These are phyloP conservation scores for Aspergillus luchuensis DNA, from an alignment of 2,329 filamentous ascomycete genomes.

Conservation along the genomic window DNA sequence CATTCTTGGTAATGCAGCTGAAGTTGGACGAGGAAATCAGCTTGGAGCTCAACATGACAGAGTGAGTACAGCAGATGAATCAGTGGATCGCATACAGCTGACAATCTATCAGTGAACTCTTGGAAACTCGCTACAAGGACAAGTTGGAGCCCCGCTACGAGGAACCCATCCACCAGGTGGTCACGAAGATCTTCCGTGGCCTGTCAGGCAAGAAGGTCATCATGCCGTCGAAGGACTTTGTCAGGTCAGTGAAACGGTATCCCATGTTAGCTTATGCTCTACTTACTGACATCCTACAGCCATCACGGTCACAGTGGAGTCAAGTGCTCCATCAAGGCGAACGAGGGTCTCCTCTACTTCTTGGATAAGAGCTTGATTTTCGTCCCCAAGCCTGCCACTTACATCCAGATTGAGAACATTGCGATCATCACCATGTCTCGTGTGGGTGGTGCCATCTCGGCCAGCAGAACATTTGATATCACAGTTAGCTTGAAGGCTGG, in stretches of 20 bases:
- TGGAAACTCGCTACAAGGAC: slow-evolving; percentile 84
- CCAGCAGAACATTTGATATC: slow-evolving; percentile 95
- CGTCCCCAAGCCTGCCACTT: slow-evolving; percentile 95
- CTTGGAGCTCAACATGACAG: slow-evolving; percentile 93
- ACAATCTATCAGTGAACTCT: slow-evolving; percentile 58
- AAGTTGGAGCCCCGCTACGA: slow-evolving; percentile 90
- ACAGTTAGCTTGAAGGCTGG: slow-evolving; percentile 87
- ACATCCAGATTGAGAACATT: slow-evolving; percentile 93
- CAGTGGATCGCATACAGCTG: slow-evolving; percentile 9
- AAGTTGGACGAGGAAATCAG: slow-evolving; percentile 97
- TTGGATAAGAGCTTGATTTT: slow-evolving; percentile 99
- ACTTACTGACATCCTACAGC: slow-evolving; percentile 38
- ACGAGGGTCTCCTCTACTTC: slow-evolving; percentile 95
- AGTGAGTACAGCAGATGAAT: slow-evolving; percentile 47
- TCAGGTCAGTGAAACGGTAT: slow-evolving; percentile 57
- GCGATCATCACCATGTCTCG: slow-evolving; percentile 92
- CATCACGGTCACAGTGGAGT: slow-evolving; percentile 93
- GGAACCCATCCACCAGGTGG: slow-evolving; percentile 87
- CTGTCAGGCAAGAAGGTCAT: slow-evolving; percentile 94
- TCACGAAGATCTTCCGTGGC: slow-evolving; percentile 93
- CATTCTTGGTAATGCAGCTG: slow-evolving; percentile 98
- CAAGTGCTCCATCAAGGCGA: slow-evolving; percentile 99
- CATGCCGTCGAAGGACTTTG: slow-evolving; percentile 90
- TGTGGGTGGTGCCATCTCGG: slow-evolving; percentile 89
- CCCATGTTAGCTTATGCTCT: neutral